phyloP scores from a whole-genome alignment of 495 filamentous ascomycete genomes.

The Evansstolkia leycettana region DNA sequence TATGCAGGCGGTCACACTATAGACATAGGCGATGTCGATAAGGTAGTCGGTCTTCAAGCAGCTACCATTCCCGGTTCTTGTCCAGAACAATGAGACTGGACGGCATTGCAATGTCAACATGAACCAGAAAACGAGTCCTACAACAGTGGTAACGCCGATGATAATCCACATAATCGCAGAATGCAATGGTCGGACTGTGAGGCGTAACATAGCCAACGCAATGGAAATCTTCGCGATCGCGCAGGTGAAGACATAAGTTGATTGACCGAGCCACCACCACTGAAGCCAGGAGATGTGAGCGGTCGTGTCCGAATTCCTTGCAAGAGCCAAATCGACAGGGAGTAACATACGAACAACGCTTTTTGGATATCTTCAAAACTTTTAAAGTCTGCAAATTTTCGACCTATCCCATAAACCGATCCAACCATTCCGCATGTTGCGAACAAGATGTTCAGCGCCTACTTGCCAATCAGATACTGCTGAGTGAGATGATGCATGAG shows the following conservation, averaged over 20 bases:
- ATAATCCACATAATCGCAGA: constrained; percentile 17
- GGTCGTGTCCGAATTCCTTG: background rate
- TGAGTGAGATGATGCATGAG: background rate
- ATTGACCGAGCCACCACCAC: constrained; percentile 34
- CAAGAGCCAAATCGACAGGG: background rate
- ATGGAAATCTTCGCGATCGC: constrained; percentile 28
- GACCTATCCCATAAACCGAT: constrained; percentile 24
- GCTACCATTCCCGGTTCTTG: constrained; percentile 12
- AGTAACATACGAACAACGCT: constrained; percentile 28
- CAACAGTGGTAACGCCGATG: constrained; percentile 14
- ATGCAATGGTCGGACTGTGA: constrained; percentile 18
- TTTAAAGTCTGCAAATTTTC: constrained; percentile 8
- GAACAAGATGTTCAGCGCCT: constrained; percentile 23
- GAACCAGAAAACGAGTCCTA: constrained; percentile 25
- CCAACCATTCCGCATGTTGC: constrained; percentile 28
- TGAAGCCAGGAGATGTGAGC: constrained; percentile 2
- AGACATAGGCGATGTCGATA: constrained; percentile 26
- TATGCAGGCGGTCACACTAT: constrained; percentile 27
- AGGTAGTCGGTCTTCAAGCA: constrained; percentile 20
- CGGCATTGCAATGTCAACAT: constrained; percentile 30
- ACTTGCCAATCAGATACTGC: background rate
- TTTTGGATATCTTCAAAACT: constrained; percentile 13
- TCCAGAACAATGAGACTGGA: constrained; percentile 31
- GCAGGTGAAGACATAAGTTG: constrained; percentile 21
- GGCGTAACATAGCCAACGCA: constrained; percentile 26